These are phyloP conservation scores for Clarkia xantiana DNA, from an alignment of 345 rosid genomes.

Conservation along the genomic window DNA sequence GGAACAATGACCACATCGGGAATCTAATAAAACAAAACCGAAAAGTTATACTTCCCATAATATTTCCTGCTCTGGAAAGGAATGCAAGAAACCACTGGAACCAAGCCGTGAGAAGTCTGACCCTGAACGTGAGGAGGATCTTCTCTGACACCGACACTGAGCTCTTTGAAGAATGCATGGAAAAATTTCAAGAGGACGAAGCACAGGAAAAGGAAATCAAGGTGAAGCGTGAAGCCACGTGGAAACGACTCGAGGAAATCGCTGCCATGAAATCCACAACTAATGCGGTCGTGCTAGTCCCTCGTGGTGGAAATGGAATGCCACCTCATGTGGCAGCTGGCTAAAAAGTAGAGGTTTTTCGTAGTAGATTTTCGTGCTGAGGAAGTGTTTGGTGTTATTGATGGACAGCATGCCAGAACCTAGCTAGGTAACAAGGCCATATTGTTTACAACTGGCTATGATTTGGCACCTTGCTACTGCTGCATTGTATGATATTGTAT, in stretches of 20 bases:
- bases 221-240: conserved; percentile 33
- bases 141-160: conserved; percentile 62
- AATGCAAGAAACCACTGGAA: conserved; percentile 69
- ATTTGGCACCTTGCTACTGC: no score
- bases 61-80: conserved; percentile 59
- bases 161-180: conserved; percentile 57
- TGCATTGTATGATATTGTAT: no score
- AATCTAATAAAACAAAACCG: conserved; percentile 64
- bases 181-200: conserved; percentile 50
- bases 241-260: conserved; percentile 63
- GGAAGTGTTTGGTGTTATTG: no score
- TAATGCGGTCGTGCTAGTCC: conserved; percentile 25
- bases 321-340: no score
- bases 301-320: no score
- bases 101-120: conserved; percentile 70
- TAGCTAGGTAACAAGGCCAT: no score
- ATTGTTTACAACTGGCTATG: no score
- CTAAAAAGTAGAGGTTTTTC: no score
- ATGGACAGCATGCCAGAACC: no score
- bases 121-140: conserved; percentile 58
- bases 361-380: no score
- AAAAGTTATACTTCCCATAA: conserved; percentile 58
- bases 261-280: conserved; percentile 48
- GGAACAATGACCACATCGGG: conserved; percentile 87
- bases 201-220: conserved; percentile 34